A percentile compares a stretch with the other conserved stretches of the same genome.
Conservation (phyloP, 2,329 filamentous ascomycete species). For the Ilyonectria destructans region DNA sequence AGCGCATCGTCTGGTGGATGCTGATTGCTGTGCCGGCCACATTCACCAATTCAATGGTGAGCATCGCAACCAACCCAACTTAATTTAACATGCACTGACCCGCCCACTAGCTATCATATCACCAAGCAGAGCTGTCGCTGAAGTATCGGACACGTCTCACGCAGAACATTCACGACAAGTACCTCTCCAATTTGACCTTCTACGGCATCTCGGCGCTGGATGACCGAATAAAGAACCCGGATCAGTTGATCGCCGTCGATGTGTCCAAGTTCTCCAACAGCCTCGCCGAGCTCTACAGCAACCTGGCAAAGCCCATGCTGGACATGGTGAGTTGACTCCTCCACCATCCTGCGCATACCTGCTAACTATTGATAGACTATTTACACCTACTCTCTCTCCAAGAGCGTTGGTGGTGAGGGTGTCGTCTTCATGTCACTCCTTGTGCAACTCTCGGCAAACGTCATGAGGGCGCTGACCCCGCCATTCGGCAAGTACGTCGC, state of each 20-base stretch:
- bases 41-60: slow-evolving; percentile 98
- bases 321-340: slow-evolving; percentile 78
- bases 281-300: slow-evolving; percentile 94
- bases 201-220: slow-evolving; percentile 96
- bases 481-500: slow-evolving; percentile 98
- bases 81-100: slow-evolving; percentile 29
- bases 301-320: slow-evolving; percentile 92
- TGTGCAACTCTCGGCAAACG: slow-evolving; percentile 91
- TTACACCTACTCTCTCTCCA: slow-evolving; percentile 94
- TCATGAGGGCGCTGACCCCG: slow-evolving; percentile 95
- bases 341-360: neutral
- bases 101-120: slow-evolving; percentile 84
- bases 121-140: slow-evolving; percentile 94
- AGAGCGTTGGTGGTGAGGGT: slow-evolving; percentile 95
- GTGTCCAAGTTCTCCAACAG: slow-evolving; percentile 97
- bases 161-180: slow-evolving; percentile 95
- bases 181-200: slow-evolving; percentile 97
- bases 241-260: slow-evolving; percentile 97
- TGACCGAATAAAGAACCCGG: slow-evolving; percentile 98
- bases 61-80: slow-evolving; percentile 45
- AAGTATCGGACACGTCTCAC: slow-evolving; percentile 95
- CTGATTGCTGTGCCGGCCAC: slow-evolving; percentile 94
- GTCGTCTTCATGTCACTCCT: slow-evolving; percentile 95
- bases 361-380: slow-evolving; percentile 72
- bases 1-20: slow-evolving; percentile 98